phyloP scores from a whole-genome alignment of 805 yeast species.

The Cyberlindnera lachancei region DNA sequence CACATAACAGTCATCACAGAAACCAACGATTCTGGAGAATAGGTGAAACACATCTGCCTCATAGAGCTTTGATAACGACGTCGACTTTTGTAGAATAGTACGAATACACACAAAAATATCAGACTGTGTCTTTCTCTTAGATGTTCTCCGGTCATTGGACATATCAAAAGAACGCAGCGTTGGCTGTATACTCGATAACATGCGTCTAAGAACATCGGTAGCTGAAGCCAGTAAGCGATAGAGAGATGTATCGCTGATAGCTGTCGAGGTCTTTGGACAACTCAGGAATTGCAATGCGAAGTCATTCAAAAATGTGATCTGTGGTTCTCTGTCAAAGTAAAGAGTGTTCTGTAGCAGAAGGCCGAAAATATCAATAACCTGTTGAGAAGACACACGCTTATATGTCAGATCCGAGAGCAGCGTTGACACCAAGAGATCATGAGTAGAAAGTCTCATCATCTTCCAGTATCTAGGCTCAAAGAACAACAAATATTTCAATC shows the following conservation, averaged over 20 bases:
- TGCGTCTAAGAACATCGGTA: constrained; percentile 1
- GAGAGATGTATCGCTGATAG: constrained; percentile 26
- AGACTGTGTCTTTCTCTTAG: constrained; percentile 8
- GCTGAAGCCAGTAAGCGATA: constrained; percentile 6
- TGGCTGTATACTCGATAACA: constrained; percentile 12
- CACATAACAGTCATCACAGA: constrained; percentile 51
- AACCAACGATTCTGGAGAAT: constrained; percentile 29
- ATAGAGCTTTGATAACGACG: constrained; percentile 25
- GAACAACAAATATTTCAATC: constrained; percentile 50
- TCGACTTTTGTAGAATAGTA: no score
- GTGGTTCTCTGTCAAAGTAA: constrained; percentile 82
- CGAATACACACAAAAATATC: no score
- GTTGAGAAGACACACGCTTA: constrained; percentile 44
- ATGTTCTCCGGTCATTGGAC: constrained; percentile 10
- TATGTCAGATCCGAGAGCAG: constrained; percentile 41
- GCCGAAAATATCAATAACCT: constrained; percentile 48
- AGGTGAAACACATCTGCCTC: constrained; percentile 22
- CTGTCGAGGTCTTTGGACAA: constrained; percentile 70
- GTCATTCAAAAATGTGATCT: constrained; percentile 62
- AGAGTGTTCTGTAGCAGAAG: constrained; percentile 40
- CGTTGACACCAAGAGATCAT: constrained; percentile 45
- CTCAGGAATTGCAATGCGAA: constrained; percentile 84
- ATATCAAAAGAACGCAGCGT: no score
- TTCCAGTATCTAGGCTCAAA: constrained; percentile 57
- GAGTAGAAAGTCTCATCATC: constrained; percentile 38